Conservation (phyloP, 2,329 filamentous ascomycete species). For the Pestalotiopsis sp. region DNA sequence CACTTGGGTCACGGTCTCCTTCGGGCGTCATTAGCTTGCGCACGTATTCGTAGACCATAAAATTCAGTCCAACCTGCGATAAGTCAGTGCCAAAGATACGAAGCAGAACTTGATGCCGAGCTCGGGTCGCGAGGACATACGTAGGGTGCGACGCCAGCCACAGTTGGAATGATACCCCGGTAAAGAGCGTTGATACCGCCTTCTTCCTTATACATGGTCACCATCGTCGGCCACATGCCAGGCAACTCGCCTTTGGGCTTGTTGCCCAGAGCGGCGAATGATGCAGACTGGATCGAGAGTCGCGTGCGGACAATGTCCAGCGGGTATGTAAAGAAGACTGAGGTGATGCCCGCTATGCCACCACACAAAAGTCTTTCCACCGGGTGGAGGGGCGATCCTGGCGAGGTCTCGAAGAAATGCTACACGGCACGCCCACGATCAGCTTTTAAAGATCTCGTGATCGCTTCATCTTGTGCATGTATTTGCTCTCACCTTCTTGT, state of each 20-base stretch:
- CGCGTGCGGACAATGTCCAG: constrained; percentile 97
- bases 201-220: constrained; percentile 86
- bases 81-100: neutral
- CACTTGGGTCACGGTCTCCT: constrained; percentile 80
- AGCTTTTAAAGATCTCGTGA: constrained; percentile 9
- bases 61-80: constrained; percentile 84
- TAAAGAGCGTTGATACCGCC: constrained; percentile 87
- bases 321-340: constrained; percentile 92
- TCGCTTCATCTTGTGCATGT: neutral
- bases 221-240: constrained; percentile 89
- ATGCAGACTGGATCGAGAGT: constrained; percentile 96
- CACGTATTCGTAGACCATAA: constrained; percentile 95
- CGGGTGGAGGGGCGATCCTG: constrained; percentile 74
- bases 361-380: constrained; percentile 83
- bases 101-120: neutral
- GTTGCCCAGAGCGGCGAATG: constrained; percentile 76
- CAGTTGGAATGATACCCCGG: constrained; percentile 88
- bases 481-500: constrained; percentile 71
- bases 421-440: constrained; percentile 25
- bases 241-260: constrained; percentile 69
- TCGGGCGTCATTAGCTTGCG: constrained; percentile 84
- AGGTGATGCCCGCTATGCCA: constrained; percentile 90
- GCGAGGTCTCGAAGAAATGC: constrained; percentile 76
- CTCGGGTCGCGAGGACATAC: constrained; percentile 46
- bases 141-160: constrained; percentile 94